Base-by-base conservation (phyloP, 768 basidiomycete species). In the Psilocybe subaeruginosa region DNA sequence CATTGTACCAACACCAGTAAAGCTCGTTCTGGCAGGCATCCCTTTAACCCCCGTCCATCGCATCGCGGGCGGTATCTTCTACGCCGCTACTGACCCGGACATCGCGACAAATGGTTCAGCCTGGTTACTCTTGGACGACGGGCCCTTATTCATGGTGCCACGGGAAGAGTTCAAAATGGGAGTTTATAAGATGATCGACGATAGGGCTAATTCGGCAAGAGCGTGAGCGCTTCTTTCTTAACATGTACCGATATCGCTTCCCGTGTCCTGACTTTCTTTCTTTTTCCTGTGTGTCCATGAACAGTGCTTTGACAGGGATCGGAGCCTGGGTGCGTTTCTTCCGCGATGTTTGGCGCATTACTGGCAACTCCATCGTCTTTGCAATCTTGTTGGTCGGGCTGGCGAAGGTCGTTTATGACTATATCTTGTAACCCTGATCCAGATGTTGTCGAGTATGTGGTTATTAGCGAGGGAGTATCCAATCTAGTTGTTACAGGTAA, bases 121-220 rank as follows among this genome's bases (percentile, higher is more conserved):
- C 0, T 85, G 79, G 74, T 64, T 83, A 2, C 71, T 86, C 30
- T 74, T 76, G 2, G 83, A 85, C 62, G 76, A 82, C 62, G 84
- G 85, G 3, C 80, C 80, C 2, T 79, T 82, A 6, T 80, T 83
- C 62, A 70, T 76, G 58, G 71, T 84, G 4, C 76, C 77, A 12
- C 77, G 77, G 45, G 82, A 84, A 61, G 73, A 79, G 54, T 77
- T 86, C 67, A 79, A 77, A 61, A 63, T 75, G 49, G 84, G 84
- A 2, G 81, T 86, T 19, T 86, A 86, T 68, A 74, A 74, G 56
- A 77, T 85, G 76, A 76, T 86, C 17, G 80, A 83, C 57, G 69
- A 74, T n/a, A 70, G 80, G 50, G 70, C 69, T 3, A 82, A 81
- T 64, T 61, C 66, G 0, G 55, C 72, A n/a, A 64, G 66, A 51